A percentile compares a stretch with the other conserved stretches of the same genome.
Conservation (phyloP, 108 stramenopile genomes). For the Pelagomonas calceolata region DNA sequence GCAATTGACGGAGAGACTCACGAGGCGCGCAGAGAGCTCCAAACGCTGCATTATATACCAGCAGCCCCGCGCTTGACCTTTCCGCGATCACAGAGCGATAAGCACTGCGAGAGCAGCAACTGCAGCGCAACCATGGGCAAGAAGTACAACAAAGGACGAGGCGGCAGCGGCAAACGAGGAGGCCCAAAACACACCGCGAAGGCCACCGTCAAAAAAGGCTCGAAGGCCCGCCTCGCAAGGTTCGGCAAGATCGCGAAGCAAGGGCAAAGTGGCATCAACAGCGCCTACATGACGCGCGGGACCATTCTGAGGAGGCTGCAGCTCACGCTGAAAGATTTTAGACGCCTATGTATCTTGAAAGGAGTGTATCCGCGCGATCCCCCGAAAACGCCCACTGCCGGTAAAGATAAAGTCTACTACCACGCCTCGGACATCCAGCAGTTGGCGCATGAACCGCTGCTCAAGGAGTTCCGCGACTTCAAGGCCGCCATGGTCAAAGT, state of each 20-base stretch:
- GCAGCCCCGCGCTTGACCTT: no score
- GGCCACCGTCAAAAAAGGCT: conserved; percentile 53
- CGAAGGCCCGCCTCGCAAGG: conserved; percentile 84
- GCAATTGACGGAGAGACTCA: no score
- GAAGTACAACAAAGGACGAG: no score
- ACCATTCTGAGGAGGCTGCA: conserved; percentile 78
- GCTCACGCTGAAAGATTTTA: conserved; percentile 90
- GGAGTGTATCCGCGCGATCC: conserved; percentile 97
- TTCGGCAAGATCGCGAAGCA: conserved; percentile 90
- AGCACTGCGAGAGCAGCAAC: no score
- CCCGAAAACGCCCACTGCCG: conserved; percentile 65
- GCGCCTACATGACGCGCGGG: conserved; percentile 85
- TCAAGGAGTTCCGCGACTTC: conserved; percentile 91
- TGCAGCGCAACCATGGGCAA: no score
- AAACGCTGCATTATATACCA: no score
- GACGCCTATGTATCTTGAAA: conserved; percentile 97
- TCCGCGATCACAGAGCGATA: no score
- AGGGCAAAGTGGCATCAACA: conserved; percentile 75
- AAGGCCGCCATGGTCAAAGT: conserved; percentile 89
- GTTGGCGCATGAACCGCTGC: conserved; percentile 89
- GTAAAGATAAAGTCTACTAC: conserved; percentile 87
- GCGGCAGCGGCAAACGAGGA: no score
- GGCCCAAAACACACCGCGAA: conserved; percentile 15
- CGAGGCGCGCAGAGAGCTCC: no score
- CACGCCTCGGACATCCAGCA: conserved; percentile 93